Percentiles rank a stretch among this genome's conserved stretches.
Conservation (phyloP, 495 filamentous ascomycete genomes). For the Hyphodiscus hymeniophilus region DNA sequence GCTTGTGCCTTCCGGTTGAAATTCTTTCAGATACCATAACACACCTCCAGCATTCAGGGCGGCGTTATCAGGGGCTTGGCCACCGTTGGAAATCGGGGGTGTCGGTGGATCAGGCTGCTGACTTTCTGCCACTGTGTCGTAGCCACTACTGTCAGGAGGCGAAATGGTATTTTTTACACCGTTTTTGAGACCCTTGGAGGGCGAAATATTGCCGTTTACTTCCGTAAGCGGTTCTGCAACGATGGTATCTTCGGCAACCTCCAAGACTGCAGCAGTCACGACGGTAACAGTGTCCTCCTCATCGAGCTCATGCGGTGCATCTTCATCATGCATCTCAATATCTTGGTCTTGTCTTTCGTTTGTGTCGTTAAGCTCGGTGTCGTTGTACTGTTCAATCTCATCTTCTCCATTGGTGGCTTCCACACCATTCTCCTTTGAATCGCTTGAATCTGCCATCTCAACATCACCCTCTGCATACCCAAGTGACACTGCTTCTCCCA, state of each 20-base stretch:
- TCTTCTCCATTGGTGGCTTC: background rate
- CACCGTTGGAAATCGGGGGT: conserved; percentile 28
- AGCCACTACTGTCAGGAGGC: conserved; percentile 41
- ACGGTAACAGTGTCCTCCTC: conserved; percentile 22
- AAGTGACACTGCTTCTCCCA: conserved; percentile 12
- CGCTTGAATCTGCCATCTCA: conserved; percentile 7
- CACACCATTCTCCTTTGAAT: background rate
- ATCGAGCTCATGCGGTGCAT: conserved; percentile 21
- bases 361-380: background rate
- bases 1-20: conserved; percentile 70
- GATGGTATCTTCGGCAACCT: conserved; percentile 6
- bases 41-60: conserved; percentile 64
- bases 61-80: conserved; percentile 26
- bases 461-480: conserved; percentile 16
- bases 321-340: conserved; percentile 24
- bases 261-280: conserved; percentile 6
- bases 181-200: conserved; percentile 13
- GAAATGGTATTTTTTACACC: conserved; percentile 31
- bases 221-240: conserved; percentile 3
- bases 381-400: background rate
- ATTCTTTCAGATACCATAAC: conserved; percentile 81
- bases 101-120: conserved; percentile 26
- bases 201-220: conserved; percentile 14
- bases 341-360: background rate
- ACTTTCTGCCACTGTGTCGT: conserved; percentile 23